Evolutionary conservation across 192 early-diverging fungal genomes (phyloP), one percentile per base, ranked within the genome.

Genomic region (Coemansia pectinata): DNA sequence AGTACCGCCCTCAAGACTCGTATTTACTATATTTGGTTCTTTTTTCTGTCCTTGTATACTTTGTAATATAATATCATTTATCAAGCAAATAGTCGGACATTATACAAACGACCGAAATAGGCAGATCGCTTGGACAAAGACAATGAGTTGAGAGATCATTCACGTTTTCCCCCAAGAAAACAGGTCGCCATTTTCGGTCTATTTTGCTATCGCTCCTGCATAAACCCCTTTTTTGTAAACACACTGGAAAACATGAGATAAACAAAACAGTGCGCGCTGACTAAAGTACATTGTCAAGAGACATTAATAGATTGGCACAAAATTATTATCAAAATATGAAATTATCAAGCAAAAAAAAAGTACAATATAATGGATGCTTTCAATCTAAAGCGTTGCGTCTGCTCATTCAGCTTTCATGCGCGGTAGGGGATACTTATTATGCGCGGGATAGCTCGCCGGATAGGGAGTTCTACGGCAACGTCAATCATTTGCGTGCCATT

Each of bases 401-500:
- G 8, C 47, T 19, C 19, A 21, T 19, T 47, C n/a, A 6, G 59
- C 34, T 39, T 61, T 23, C 34, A 61, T 14, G 67, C 58, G 5
- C 36, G 58, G 48, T 59, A 45, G 19, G 78, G 64, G 27, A 74
- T 68, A 40, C 72, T 77, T 50, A 83, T 69, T 14, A 83, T 58
- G 14, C 75, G 71, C 36, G 80, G 80, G 2, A 69, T 69, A 7
- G 81, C 81, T 23, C 72, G 45, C 38, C 70, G 81, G 12, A 73
- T 23, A 14, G 70, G 70, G 25, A 63, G 75, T 50, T 78, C 76
- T 25, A 76, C 41, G 38, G 69, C 70, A 67, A 83, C 67, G 34
- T 83, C 76, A 9, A 83, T 65, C 38, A 68, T 75, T 23, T 83
- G 76, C 21, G 70, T 70, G 62, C 81, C 81, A 65, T 82, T 82